Evolutionary conservation across 2,329 filamentous ascomycete species (phyloP).

Genomic region (Sarocladiaceae sp.): DNA sequence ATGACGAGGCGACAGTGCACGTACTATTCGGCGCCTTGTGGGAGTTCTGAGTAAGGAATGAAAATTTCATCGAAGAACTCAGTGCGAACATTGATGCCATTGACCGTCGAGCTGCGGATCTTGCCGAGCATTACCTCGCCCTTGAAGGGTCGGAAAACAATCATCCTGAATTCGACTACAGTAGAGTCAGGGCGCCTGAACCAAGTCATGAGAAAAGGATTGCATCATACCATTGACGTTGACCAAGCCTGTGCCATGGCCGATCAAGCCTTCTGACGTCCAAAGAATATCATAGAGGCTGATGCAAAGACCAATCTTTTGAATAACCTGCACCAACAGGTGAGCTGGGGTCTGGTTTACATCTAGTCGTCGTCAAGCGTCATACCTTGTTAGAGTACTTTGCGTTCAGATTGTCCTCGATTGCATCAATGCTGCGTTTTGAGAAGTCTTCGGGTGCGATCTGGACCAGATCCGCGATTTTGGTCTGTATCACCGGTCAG

Average conservation of each 20-base stretch:
- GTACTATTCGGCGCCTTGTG: slow-evolving; percentile 71
- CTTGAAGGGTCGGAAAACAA: slow-evolving; percentile 94
- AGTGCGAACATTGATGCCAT: slow-evolving; percentile 71
- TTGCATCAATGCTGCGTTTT: slow-evolving; percentile 73
- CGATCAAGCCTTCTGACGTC: slow-evolving; percentile 88
- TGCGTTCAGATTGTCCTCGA: slow-evolving; percentile 93
- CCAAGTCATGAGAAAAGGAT: background rate
- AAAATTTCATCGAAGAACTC: slow-evolving; percentile 95
- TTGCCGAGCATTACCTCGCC: slow-evolving; percentile 83
- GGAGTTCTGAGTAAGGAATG: slow-evolving; percentile 66
- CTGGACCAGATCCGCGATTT: slow-evolving; percentile 89
- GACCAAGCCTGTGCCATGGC: slow-evolving; percentile 83
- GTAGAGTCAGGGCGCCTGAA: slow-evolving; percentile 34
- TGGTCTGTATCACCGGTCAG: slow-evolving; percentile 55
- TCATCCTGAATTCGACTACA: slow-evolving; percentile 74
- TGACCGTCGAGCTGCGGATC: slow-evolving; percentile 67
- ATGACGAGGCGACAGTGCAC: slow-evolving; percentile 23
- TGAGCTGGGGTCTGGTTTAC: background rate
- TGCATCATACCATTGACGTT: slow-evolving; percentile 73
- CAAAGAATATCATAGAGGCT: slow-evolving; percentile 87
- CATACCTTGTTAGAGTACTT: slow-evolving; percentile 90
- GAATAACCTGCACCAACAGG: slow-evolving; percentile 57
- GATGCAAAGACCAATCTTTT: slow-evolving; percentile 89
- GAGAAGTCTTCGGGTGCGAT: slow-evolving; percentile 85
- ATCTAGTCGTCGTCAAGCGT: background rate